Percentiles rank a stretch among this genome's conserved stretches.
Conservation (phyloP, 2,329 filamentous ascomycete genomes). For the Lizonia empirigonia region DNA sequence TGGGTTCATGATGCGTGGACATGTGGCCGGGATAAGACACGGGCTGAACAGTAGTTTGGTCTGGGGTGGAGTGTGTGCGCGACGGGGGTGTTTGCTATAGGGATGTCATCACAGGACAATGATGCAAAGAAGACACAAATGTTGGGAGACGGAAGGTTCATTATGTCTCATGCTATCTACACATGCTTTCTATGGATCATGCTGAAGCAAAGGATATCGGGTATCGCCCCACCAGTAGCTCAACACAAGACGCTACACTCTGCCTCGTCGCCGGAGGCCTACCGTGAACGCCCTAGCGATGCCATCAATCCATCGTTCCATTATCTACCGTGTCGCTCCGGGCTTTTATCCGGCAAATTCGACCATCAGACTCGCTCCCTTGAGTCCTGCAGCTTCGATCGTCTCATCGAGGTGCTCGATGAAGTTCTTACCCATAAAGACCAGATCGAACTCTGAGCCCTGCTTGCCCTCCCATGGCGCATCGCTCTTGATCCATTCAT, state of each 20-base stretch:
- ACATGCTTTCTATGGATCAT: slow-evolving; percentile 1
- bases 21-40: too few species aligned
- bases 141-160: not conserved
- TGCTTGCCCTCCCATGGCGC: slow-evolving; percentile 82
- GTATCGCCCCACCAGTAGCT: slow-evolving; percentile 5
- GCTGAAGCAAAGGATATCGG: slow-evolving; percentile 1
- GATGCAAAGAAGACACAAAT: too few species aligned
- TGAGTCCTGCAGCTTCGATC: slow-evolving; percentile 81
- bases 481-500: slow-evolving; percentile 90
- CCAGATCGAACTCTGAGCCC: slow-evolving; percentile 82
- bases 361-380: slow-evolving; percentile 94
- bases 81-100: too few species aligned
- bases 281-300: slow-evolving; percentile 13
- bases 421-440: slow-evolving; percentile 84
- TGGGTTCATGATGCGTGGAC: too few species aligned
- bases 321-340: not conserved
- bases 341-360: slow-evolving; percentile 63
- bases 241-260: not conserved
- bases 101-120: too few species aligned
- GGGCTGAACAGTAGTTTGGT: too few species aligned
- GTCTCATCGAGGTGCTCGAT: slow-evolving; percentile 74
- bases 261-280: not conserved
- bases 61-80: too few species aligned
- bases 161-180: slow-evolving; percentile 2
- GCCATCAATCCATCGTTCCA: not conserved